Evolutionary conservation across 1,284 basidiomycete species (phyloP), one percentile per base, ranked within the genome.

Genomic region (Phylloporus gajari): DNA sequence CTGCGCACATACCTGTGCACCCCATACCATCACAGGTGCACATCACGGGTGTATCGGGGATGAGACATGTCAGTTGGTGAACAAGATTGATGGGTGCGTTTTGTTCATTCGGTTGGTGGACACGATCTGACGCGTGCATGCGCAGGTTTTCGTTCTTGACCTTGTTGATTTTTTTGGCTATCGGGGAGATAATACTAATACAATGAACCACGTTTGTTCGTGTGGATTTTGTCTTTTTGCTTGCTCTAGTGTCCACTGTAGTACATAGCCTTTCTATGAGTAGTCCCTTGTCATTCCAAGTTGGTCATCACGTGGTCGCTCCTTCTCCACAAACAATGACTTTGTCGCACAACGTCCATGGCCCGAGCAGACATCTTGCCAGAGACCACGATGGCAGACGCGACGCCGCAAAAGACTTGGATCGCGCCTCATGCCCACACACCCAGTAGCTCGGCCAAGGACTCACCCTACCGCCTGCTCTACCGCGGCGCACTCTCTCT

Each of bases 401-500:
- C 77, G 3, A 80, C 80, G 8, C 79, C 78, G 15, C 70, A 64
- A 40, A 81, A 70, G 65, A 60, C 71, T 8, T 46, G 58, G 4
- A 44, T 27, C 11, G 17, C 68, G 17, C 68, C 42, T 3, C 19
- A 27, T 21, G 21, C 12, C 30, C 63, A 23, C 35, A 72, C 75
- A 0, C 68, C 71, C 19, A 30, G 46, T 5, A 70, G 65, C 63
- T 44, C 40, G 13, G 51, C 25, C 53, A 7, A 69, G 1, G 56
- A 35, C 23, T 75, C 73, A 13, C 62, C 62, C 9, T 79, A 80
- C 61, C 91, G 93, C 63, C 86, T 94, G 0, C 86, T 95, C 27
- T 95, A 94, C 77, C 90, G 93, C 59, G 93, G 93, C 9, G 88
- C 93, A 1, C 86, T 95, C n/a, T 90, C 91, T 4, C 80, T 94